phyloP scores from a whole-genome alignment of 805 yeast species.

The Metschnikowia gelsemii region DNA sequence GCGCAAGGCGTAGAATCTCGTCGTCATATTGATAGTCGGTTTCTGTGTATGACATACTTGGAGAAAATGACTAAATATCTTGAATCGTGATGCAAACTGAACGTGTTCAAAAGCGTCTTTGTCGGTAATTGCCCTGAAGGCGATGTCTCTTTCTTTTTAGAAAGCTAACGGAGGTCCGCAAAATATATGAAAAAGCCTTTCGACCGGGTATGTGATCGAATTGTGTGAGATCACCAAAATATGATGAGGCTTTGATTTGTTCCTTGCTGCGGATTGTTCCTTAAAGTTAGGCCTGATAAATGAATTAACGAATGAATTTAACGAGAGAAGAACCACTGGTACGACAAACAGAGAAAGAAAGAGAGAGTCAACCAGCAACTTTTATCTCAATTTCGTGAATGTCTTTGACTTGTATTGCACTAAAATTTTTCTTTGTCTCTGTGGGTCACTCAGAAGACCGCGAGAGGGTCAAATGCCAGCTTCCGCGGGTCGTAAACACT shows the following conservation, averaged over 20 bases:
- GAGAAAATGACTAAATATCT: background rate
- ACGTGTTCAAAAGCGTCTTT: too few relatives aligned
- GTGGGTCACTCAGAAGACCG: background rate
- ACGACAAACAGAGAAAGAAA: background rate
- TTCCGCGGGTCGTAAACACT: too few relatives aligned
- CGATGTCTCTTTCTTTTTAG: too few relatives aligned
- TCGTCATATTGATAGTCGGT: slow-evolving; percentile 38
- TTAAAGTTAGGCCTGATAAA: too few relatives aligned
- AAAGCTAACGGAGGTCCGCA: background rate
- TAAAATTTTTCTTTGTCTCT: background rate
- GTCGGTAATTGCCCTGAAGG: too few relatives aligned
- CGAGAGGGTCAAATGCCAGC: background rate
- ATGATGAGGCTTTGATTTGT: too few relatives aligned
- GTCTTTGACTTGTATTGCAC: background rate
- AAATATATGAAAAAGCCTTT: too few relatives aligned
- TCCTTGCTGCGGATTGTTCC: too few relatives aligned
- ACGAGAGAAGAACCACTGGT: background rate
- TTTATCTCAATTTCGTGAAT: background rate
- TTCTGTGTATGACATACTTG: slow-evolving; percentile 10
- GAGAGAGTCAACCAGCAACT: slow-evolving; percentile 7
- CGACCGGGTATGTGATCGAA: background rate
- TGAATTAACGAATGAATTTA: too few relatives aligned
- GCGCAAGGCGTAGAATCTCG: slow-evolving; percentile 47
- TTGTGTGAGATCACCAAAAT: too few relatives aligned
- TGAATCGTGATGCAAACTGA: too few relatives aligned